phyloP scores from a whole-genome alignment of 2,329 filamentous ascomycete species.

The Corynespora cassiicola region DNA sequence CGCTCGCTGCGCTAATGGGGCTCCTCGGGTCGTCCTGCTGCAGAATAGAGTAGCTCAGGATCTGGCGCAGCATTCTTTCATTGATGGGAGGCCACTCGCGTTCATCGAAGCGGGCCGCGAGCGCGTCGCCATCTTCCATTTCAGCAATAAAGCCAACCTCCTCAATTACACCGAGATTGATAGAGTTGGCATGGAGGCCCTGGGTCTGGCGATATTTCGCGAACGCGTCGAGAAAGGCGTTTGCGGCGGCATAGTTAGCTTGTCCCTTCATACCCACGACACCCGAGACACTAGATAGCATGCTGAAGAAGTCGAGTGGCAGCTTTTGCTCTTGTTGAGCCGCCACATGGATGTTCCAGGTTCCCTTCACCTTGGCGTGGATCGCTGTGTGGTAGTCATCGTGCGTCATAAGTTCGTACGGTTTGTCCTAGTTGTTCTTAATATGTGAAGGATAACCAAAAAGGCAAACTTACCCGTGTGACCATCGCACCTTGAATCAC shows the following conservation, averaged over 20 bases:
- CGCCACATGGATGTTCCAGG: conserved; percentile 16
- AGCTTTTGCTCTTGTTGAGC: neutral
- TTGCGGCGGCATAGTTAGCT: conserved; percentile 53
- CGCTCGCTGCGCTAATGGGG: conserved; percentile 1
- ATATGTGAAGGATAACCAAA: neutral
- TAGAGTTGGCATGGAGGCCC: conserved; percentile 45
- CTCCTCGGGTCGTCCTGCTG: conserved; percentile 13
- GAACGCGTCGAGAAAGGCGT: conserved; percentile 28
- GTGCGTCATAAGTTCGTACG: conserved; percentile 1
- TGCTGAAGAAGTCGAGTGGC: conserved; percentile 18
- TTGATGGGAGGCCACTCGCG: conserved; percentile 15
- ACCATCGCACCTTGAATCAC: conserved; percentile 44
- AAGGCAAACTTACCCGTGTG: conserved; percentile 15
- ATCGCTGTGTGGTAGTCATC: conserved; percentile 11
- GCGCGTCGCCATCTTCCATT: neutral
- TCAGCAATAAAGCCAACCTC: conserved; percentile 34
- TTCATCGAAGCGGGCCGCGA: neutral
- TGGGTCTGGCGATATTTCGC: conserved; percentile 14
- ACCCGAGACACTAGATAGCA: conserved; percentile 27
- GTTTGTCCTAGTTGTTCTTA: neutral
- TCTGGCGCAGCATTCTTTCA: conserved; percentile 16
- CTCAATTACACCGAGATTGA: conserved; percentile 22
- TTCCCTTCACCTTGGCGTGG: conserved; percentile 13
- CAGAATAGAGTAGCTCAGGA: conserved; percentile 14
- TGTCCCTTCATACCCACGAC: conserved; percentile 43